Percentiles rank a stretch among this genome's conserved stretches.
Conservation (phyloP, 495 filamentous ascomycete species). For the Aspergillus coremiiformis region DNA sequence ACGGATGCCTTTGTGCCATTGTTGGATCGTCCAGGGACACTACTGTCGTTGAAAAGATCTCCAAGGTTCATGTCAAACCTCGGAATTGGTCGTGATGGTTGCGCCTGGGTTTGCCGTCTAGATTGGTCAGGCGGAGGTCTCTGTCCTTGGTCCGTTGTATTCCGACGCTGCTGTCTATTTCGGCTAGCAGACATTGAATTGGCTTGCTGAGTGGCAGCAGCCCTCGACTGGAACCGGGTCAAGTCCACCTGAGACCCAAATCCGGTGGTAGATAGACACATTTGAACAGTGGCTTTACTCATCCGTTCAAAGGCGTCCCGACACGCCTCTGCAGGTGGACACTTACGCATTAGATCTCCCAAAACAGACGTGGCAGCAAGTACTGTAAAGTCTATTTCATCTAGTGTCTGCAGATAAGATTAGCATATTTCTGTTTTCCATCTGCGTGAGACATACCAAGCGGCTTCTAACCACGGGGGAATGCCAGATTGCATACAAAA, state of each 20-base stretch:
- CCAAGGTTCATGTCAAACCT: conserved; percentile 60
- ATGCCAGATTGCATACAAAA: conserved; percentile 96
- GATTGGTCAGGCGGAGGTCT: conserved; percentile 16
- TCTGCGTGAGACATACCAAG: conserved; percentile 51
- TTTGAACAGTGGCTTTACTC: conserved; percentile 87
- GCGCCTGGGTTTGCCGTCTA: conserved; percentile 23
- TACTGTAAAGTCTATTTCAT: conserved; percentile 94
- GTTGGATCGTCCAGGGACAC: conserved; percentile 21
- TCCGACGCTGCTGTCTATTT: conserved; percentile 13
- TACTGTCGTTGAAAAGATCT: conserved; percentile 37
- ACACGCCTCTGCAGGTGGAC: conserved; percentile 75
- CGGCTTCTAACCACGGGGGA: conserved; percentile 78
- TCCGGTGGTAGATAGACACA: conserved; percentile 77
- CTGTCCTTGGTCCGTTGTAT: conserved; percentile 22
- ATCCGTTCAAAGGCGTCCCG: conserved; percentile 93
- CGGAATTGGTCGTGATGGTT: conserved; percentile 37
- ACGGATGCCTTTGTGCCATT: conserved; percentile 8
- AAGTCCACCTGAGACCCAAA: conserved; percentile 53
- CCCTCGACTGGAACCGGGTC: conserved; percentile 14
- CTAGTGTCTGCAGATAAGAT: conserved; percentile 56
- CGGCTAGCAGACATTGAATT: conserved; percentile 19
- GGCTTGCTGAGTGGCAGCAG: conserved; percentile 10
- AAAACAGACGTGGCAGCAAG: conserved; percentile 89
- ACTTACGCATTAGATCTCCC: conserved; percentile 66
- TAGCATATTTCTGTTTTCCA: neutral